These are phyloP conservation scores for Cryomyces minteri DNA, from an alignment of 495 filamentous ascomycete species.

Conservation along the genomic window DNA sequence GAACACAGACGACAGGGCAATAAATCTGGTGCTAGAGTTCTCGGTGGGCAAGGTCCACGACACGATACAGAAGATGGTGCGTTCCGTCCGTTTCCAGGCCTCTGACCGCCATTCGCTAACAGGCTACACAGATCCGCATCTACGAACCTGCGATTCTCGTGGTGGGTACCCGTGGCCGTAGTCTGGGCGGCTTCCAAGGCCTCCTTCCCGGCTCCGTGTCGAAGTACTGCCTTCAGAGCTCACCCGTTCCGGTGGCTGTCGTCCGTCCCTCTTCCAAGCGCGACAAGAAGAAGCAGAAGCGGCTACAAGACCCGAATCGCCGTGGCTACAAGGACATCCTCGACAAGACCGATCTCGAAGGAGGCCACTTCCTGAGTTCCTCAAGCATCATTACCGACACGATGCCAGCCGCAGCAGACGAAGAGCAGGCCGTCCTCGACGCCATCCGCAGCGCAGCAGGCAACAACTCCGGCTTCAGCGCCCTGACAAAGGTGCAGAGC, in stretches of 20 bases:
- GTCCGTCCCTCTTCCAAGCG: conserved; percentile 83
- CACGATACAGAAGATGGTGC: conserved; percentile 83
- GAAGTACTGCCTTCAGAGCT: conserved; percentile 92
- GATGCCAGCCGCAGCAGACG: too few species aligned
- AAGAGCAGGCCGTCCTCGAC: too few species aligned
- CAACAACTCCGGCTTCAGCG: too few species aligned
- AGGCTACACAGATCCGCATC: conserved; percentile 52
- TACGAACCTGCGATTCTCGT: conserved; percentile 93
- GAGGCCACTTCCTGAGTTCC: too few species aligned
- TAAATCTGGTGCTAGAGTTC: conserved; percentile 77
- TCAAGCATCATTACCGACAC: too few species aligned
- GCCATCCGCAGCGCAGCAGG: too few species aligned
- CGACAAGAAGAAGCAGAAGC: conserved; percentile 80
- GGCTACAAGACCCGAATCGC: conserved; percentile 56
- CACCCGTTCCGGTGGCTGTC: conserved; percentile 91
- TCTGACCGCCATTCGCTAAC: not conserved
- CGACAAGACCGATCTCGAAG: conserved; percentile 3
- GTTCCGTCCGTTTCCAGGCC: conserved; percentile 11
- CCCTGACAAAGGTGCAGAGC: too few species aligned
- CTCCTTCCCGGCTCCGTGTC: conserved; percentile 86
- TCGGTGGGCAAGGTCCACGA: conserved; percentile 81
- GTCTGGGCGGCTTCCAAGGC: conserved; percentile 72
- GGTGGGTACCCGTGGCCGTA: conserved; percentile 79
- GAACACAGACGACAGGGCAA: conserved; percentile 66
- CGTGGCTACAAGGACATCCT: conserved; percentile 70